Base-by-base conservation (phyloP, 768 basidiomycete species). In the Jaapia argillacea region DNA sequence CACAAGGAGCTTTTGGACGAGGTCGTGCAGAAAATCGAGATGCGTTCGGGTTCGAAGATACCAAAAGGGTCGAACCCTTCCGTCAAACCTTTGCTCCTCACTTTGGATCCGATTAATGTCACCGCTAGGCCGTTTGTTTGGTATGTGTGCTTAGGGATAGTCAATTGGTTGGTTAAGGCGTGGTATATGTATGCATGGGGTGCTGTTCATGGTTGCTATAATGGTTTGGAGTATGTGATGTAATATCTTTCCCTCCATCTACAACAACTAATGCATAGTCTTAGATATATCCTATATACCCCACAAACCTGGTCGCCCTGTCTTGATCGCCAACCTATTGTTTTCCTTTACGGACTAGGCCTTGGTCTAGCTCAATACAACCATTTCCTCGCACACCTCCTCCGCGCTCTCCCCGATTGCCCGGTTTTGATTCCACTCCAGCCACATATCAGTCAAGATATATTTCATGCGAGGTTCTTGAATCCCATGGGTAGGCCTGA, bases 281-380 rank as follows among this genome's bases (percentile, higher is more conserved):
- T n/a, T n/a, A 33, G 28, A 16, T 38, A 38, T 22, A 67, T 91
- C 21, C 58, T 91, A 18, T 77, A 84, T 35, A 65, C 81, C 26
- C 91, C 92, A 2, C 53, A 62, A 5, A 58, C 66, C 12, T 91
- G 88, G 87, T 66, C 79, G 36, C 60, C 75, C 2, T 57, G 58
- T 14, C 68, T 57, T 31, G 79, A 75, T 21, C 70, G 69, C 24
- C 72, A 76, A 33, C 92, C 92, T 0, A 61, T 93, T 27, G 71
- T 96, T 13, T 89, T 92, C 56, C 59, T 90, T 27, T 91, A 96
- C 54, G 93, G 93, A 3, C 75, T 98, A 1, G 92, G 92, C 6
- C 70, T 93, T 40, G 91, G 91, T 3, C 60, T 88, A 7, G 54
- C 79, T 16, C 84, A 86, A 53, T 87, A 92, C 56, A 64, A 72